Percentiles rank a stretch among this genome's conserved stretches.
Evolutionary conservation across 176 grass and related monocot species (phyloP).

Genomic region (Rhipidocladum racemiflorum): DNA sequence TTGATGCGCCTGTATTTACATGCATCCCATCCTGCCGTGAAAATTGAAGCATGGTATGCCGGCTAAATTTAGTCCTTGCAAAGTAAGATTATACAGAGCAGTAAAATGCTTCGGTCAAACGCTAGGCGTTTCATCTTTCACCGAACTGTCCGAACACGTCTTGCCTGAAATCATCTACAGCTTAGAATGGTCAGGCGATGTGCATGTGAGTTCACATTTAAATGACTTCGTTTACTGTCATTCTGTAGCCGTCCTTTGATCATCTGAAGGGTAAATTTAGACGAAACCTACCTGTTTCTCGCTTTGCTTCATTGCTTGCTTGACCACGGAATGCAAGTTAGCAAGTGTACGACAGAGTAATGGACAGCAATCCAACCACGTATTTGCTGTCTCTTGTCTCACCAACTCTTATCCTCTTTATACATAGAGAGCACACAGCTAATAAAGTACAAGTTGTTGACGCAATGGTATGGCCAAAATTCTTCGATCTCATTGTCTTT

Average conservation of each 20-base stretch:
- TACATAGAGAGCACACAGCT: neutral
- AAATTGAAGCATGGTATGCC: neutral
- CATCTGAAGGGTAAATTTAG: neutral
- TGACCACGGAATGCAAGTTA: no score
- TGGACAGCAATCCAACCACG: no score
- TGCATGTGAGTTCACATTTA: conserved; percentile 21
- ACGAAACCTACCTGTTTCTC: neutral
- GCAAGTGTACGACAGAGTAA: no score
- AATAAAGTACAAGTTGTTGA: neutral
- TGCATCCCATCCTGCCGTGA: no score
- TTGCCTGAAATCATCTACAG: neutral
- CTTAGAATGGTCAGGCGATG: neutral
- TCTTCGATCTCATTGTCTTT: neutral
- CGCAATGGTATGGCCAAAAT: neutral
- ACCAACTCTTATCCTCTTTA: neutral
- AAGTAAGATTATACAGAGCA: neutral
- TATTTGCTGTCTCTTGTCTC: neutral
- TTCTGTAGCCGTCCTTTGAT: neutral
- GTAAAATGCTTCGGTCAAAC: neutral
- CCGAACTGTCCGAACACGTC: neutral
- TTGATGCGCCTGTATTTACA: no score
- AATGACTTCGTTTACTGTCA: neutral
- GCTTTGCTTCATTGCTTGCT: no score
- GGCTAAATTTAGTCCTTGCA: neutral
- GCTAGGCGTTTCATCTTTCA: neutral